Evolutionary conservation across 495 filamentous ascomycete genomes (phyloP).

Genomic region (Podospora bellae-mahoneyi): DNA sequence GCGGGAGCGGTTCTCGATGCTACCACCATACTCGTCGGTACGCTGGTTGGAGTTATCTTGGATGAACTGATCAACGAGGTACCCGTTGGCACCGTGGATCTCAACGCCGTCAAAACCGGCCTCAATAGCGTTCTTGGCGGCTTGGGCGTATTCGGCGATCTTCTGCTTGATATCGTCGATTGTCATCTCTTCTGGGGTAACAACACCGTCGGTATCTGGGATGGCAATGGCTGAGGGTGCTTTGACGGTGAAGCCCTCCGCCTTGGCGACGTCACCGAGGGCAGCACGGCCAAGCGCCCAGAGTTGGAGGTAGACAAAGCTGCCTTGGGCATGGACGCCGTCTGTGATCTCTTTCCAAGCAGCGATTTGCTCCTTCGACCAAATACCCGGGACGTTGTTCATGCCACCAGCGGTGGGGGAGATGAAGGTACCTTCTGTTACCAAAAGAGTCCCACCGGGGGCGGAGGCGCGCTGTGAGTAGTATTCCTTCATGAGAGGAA

Average conservation of each 20-base stretch:
- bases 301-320: constrained; percentile 64
- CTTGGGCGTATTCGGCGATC: constrained; percentile 57
- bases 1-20: constrained; percentile 63
- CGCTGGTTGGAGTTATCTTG: constrained; percentile 62
- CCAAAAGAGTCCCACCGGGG: constrained; percentile 57
- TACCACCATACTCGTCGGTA: constrained; percentile 67
- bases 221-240: constrained; percentile 48
- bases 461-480: constrained; percentile 57
- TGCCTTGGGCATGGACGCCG: constrained; percentile 62
- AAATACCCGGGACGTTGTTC: constrained; percentile 62
- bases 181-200: constrained; percentile 49
- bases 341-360: constrained; percentile 62
- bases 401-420: constrained; percentile 51
- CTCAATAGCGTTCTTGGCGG: constrained; percentile 59
- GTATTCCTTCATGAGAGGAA: constrained; percentile 50
- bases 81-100: constrained; percentile 71
- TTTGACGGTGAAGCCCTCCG: constrained; percentile 43
- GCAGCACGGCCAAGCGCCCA: constrained; percentile 65
- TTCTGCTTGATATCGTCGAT: constrained; percentile 55
- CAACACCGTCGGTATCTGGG: constrained; percentile 19
- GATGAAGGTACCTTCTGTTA: constrained; percentile 66
- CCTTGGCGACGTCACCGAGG: constrained; percentile 36
- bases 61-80: constrained; percentile 70
- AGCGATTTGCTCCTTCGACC: constrained; percentile 54
- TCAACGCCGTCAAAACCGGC: constrained; percentile 79